These are phyloP conservation scores for Phytophthora tubulina DNA, from an alignment of 352 stramenopile species.

Conservation along the genomic window DNA sequence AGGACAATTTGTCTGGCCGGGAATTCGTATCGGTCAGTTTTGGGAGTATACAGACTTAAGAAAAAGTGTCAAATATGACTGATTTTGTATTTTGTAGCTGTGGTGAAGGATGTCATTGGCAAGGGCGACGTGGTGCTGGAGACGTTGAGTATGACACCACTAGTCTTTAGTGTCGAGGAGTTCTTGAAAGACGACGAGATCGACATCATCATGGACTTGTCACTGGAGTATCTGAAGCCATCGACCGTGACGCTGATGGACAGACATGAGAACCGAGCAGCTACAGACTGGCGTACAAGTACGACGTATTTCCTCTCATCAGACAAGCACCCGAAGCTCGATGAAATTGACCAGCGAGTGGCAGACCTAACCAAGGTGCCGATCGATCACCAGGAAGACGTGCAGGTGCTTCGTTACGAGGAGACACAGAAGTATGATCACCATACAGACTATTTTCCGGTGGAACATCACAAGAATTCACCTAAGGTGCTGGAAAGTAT, in stretches of 20 bases:
- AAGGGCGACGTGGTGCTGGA: conserved; percentile 64
- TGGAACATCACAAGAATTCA: conserved; percentile 57
- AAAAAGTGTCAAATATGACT: conserved; percentile 6
- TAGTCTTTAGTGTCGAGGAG: conserved; percentile 81
- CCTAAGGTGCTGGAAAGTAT: conserved; percentile 58
- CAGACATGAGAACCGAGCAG: conserved; percentile 70
- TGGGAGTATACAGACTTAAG: background rate
- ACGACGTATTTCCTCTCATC: conserved; percentile 83
- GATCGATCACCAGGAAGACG: conserved; percentile 66
- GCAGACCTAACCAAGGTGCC: conserved; percentile 76
- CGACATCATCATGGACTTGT: conserved; percentile 79
- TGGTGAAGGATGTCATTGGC: conserved; percentile 58
- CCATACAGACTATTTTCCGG: conserved; percentile 75
- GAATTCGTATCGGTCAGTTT: conserved; percentile 68
- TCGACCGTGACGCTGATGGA: conserved; percentile 74
- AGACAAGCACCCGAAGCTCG: conserved; percentile 47
- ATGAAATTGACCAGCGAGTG: conserved; percentile 70
- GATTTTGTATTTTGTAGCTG: conserved; percentile 28
- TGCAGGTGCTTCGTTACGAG: conserved; percentile 83
- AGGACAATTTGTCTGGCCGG: conserved; percentile 83
- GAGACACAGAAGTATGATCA: conserved; percentile 84
- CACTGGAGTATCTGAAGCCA: conserved; percentile 65
- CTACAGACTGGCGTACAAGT: conserved; percentile 82
- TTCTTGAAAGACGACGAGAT: conserved; percentile 86
- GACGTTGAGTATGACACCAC: conserved; percentile 69